phyloP scores from a whole-genome alignment of 2,329 filamentous ascomycete genomes.

The Beauveria bassiana region DNA sequence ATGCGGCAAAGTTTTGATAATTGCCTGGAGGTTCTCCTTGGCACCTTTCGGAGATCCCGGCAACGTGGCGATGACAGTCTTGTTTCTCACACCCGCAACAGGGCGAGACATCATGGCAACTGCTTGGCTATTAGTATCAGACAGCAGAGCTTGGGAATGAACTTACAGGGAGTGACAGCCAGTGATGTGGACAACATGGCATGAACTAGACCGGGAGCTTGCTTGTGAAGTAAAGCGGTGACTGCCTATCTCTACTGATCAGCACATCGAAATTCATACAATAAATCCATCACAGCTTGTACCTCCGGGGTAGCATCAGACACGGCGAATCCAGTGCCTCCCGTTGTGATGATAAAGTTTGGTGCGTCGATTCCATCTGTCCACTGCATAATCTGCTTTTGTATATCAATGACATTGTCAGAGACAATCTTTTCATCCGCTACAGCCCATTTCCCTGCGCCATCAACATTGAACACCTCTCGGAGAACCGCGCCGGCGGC shows the following conservation, averaged over 20 bases:
- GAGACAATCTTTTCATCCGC: conserved; percentile 66
- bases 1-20: conserved; percentile 87
- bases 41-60: conserved; percentile 95
- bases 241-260: conserved; percentile 51
- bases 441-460: conserved; percentile 64
- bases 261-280: neutral
- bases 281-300: conserved; percentile 10
- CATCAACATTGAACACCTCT: conserved; percentile 60
- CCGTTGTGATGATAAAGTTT: conserved; percentile 81
- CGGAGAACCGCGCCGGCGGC: conserved; percentile 59
- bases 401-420: conserved; percentile 69
- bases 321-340: conserved; percentile 85
- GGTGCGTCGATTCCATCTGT: conserved; percentile 55
- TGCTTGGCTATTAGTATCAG: conserved; percentile 30
- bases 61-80: conserved; percentile 76
- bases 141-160: neutral
- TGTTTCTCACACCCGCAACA: conserved; percentile 77
- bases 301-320: conserved; percentile 87
- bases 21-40: conserved; percentile 81
- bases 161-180: conserved; percentile 79
- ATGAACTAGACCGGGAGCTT: conserved; percentile 87
- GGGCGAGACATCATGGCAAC: conserved; percentile 96
- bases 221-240: conserved; percentile 68
- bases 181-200: conserved; percentile 85
- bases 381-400: conserved; percentile 64